Base-by-base conservation (phyloP, 2,329 filamentous ascomycete genomes). In the Lachnellula suecica region DNA sequence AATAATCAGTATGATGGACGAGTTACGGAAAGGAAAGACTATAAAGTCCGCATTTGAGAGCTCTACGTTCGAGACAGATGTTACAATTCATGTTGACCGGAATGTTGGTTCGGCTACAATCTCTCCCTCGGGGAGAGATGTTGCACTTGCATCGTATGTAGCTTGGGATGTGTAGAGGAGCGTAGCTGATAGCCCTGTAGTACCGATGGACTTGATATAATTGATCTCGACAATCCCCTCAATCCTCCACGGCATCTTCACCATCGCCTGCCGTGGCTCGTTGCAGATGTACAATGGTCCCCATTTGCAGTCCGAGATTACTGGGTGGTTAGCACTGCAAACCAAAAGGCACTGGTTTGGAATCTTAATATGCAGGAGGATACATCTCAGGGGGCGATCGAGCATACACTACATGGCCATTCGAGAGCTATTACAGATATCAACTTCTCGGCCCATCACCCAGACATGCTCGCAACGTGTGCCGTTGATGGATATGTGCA, bases 221-320 rank as follows among this genome's bases (percentile, higher is more conserved):
- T 97, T 65, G 92, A 97, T 64, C 78, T 97, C 43, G 92, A 97
- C 72, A 91, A 86, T 10, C 91, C 91, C 1, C 94, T 91, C 67
- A 94, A 88, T 54, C 87, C 88, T 9, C 93, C 93, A 17, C 87
- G 91, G 17, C 87, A 91, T 63, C 79, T 97, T 61, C 88, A 88
- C 57, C 90, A 96, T 71, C 88, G 90, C 50, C 85, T 91, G 40
- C 88, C 90, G n/a, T 97, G 92, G 91, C 85, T 96, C 47, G 92
- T 96, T 4, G 91, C 93, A 10, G 93, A 97, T 70, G 92, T 96
- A 25, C 93, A 97, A 71, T 97, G 93, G 93, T 96, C 91, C 10
- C 93, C 93, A 1, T 96, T 97, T 68, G 89, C 92, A 11, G 84
- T 82, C 19, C 83, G 92, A 44, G 89, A 96, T 68, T 92, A 92